These are phyloP conservation scores for Tetracladium setigerum DNA, from an alignment of 495 filamentous ascomycete genomes.

Conservation along the genomic window DNA sequence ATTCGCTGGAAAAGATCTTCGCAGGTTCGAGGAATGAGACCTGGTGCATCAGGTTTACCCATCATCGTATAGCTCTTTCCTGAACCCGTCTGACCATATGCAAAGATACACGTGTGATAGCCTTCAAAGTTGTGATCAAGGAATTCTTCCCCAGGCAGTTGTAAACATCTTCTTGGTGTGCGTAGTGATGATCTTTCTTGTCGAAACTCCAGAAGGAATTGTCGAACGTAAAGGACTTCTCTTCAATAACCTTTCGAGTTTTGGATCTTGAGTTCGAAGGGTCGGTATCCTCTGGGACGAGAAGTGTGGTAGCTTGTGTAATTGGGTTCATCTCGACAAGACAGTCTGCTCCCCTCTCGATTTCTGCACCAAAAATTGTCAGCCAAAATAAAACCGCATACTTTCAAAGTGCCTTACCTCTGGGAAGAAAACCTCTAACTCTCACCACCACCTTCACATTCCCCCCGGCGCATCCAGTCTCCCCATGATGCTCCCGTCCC, in stretches of 20 bases:
- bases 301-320: constrained; percentile 73
- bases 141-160: constrained; percentile 89
- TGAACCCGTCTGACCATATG: constrained; percentile 95
- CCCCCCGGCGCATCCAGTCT: constrained; percentile 52
- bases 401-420: constrained; percentile 51
- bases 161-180: constrained; percentile 88
- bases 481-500: constrained; percentile 51
- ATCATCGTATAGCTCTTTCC: constrained; percentile 99
- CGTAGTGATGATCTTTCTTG: constrained; percentile 64
- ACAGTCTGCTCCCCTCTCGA: constrained; percentile 70
- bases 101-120: constrained; percentile 98
- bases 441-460: constrained; percentile 90
- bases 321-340: constrained; percentile 84
- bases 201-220: constrained; percentile 96
- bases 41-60: constrained; percentile 80
- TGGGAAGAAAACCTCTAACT: constrained; percentile 77
- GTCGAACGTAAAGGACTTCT: constrained; percentile 92
- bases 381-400: not conserved
- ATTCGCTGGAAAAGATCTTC: constrained; percentile 95
- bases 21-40: constrained; percentile 94
- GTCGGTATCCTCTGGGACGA: constrained; percentile 55
- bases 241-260: constrained; percentile 70
- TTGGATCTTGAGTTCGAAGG: constrained; percentile 60
- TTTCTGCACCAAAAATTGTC: constrained; percentile 47
- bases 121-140: constrained; percentile 99